Percentiles rank a stretch among this genome's conserved stretches.
These are phyloP conservation scores for Hypoxylon crocopeplum DNA, from an alignment of 495 filamentous ascomycete genomes.

Conservation along the genomic window DNA sequence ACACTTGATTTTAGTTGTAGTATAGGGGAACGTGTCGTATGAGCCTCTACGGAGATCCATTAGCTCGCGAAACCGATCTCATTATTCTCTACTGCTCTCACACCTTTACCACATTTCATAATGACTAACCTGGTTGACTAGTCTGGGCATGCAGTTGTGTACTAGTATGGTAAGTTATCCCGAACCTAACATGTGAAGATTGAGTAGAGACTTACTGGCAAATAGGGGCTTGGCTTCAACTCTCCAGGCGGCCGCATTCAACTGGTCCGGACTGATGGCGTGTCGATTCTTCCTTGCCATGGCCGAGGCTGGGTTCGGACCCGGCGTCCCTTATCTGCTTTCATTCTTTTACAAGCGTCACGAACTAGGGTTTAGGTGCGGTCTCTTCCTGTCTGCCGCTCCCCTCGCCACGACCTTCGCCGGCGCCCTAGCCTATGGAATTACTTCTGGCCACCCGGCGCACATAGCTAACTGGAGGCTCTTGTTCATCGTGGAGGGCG, in stretches of 20 bases:
- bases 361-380: slow-evolving; percentile 78
- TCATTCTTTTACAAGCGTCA: slow-evolving; percentile 85
- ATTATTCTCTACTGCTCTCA: background rate
- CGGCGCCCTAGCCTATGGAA: slow-evolving; percentile 81
- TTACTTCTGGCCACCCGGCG: slow-evolving; percentile 71
- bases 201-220: background rate
- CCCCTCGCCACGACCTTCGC: slow-evolving; percentile 86
- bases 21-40: background rate
- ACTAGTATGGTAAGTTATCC: slow-evolving; percentile 40
- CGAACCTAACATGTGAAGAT: slow-evolving; percentile 17
- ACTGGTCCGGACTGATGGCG: slow-evolving; percentile 70
- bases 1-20: background rate
- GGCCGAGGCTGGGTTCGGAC: slow-evolving; percentile 73
- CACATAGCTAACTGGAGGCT: slow-evolving; percentile 76
- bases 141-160: slow-evolving; percentile 38
- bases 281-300: slow-evolving; percentile 71
- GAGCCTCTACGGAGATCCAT: background rate
- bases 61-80: background rate
- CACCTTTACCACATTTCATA: background rate
- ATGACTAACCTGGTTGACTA: background rate
- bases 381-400: slow-evolving; percentile 78
- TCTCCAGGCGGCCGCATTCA: slow-evolving; percentile 65
- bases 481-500: slow-evolving; percentile 82
- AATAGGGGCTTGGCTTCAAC: slow-evolving; percentile 63
- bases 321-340: slow-evolving; percentile 74